Evolutionary conservation across 2,329 filamentous ascomycete species (phyloP).

Genomic region (Lasiodiplodia theobromae): DNA sequence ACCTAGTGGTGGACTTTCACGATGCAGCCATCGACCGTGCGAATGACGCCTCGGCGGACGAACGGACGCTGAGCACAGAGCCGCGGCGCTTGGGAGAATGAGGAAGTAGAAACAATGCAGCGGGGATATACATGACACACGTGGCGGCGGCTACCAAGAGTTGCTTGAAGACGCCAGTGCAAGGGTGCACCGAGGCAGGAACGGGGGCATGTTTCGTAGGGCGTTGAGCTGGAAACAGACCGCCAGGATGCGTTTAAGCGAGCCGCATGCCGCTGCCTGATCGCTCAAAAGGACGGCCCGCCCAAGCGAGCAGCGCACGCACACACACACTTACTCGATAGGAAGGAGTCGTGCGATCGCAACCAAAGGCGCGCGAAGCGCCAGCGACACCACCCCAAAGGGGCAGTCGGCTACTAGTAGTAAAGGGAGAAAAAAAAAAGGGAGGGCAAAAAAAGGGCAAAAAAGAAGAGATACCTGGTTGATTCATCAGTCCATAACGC

Average conservation of each 20-base stretch:
- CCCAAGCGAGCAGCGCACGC: not conserved
- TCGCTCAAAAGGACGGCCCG: not conserved
- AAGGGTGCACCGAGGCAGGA: not conserved
- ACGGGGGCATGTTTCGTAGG: conserved; percentile 12
- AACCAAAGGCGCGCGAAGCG: not conserved
- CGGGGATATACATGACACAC: conserved; percentile 19
- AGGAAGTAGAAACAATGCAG: not conserved
- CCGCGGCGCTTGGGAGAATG: conserved; percentile 5
- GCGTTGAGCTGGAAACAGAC: conserved; percentile 4
- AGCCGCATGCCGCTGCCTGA: not conserved
- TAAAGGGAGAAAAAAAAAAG: not conserved
- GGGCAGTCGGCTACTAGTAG: conserved; percentile 21
- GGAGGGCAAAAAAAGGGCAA: not conserved
- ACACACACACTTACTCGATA: not conserved
- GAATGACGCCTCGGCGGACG: not conserved
- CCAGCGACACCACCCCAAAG: conserved; percentile 33
- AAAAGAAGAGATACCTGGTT: conserved; percentile 37
- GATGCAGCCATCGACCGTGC: not conserved
- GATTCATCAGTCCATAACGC: conserved; percentile 45
- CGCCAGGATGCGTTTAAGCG: not conserved
- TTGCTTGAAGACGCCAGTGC: not conserved
- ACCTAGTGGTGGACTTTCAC: conserved; percentile 1
- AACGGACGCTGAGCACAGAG: not conserved
- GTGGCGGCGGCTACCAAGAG: conserved; percentile 12
- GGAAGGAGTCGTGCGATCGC: not conserved